A percentile compares a stretch with the other conserved stretches of the same genome.
These are phyloP conservation scores for Picochlorum costavermella DNA, from an alignment of 139 green algal species.

Conservation along the genomic window DNA sequence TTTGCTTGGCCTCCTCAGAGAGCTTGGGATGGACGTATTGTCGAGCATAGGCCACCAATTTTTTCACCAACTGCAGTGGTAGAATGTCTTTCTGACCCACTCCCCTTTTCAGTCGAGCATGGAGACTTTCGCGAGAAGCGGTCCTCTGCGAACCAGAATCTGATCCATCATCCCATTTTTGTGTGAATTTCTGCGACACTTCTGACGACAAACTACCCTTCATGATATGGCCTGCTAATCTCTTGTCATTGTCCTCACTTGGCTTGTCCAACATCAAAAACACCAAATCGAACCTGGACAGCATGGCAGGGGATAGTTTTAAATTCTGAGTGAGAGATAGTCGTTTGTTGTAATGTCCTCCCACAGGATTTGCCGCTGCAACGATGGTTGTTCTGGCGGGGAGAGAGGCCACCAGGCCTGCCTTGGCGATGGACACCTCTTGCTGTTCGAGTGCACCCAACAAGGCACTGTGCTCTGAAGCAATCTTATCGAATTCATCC, in stretches of 20 bases:
- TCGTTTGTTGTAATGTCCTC: conserved; percentile 71
- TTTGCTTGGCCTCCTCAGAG: conserved; percentile 20
- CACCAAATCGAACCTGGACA: conserved; percentile 89
- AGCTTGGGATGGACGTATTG: conserved; percentile 65
- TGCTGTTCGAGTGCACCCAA: conserved; percentile 93
- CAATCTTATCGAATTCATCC: conserved; percentile 95
- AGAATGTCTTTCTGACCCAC: conserved; percentile 36
- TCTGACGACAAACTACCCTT: conserved; percentile 48
- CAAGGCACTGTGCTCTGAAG: conserved; percentile 50
- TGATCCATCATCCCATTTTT: neutral
- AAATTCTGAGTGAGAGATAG: conserved; percentile 76
- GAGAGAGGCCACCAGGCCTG: conserved; percentile 75
- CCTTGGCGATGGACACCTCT: conserved; percentile 78
- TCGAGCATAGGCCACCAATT: conserved; percentile 89
- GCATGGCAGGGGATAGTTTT: conserved; percentile 60
- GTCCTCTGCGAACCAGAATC: neutral
- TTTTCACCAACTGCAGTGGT: conserved; percentile 65
- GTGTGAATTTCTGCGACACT: conserved; percentile 4
- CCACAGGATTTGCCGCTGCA: conserved; percentile 80
- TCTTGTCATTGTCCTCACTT: conserved; percentile 62
- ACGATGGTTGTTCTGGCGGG: conserved; percentile 82
- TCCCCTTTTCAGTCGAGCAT: conserved; percentile 14
- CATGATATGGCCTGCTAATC: conserved; percentile 83
- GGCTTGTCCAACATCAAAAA: conserved; percentile 86
- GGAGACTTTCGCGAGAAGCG: neutral